Conservation (phyloP, 75 land plant genomes). For the Pseudotsuga menziesii region DNA sequence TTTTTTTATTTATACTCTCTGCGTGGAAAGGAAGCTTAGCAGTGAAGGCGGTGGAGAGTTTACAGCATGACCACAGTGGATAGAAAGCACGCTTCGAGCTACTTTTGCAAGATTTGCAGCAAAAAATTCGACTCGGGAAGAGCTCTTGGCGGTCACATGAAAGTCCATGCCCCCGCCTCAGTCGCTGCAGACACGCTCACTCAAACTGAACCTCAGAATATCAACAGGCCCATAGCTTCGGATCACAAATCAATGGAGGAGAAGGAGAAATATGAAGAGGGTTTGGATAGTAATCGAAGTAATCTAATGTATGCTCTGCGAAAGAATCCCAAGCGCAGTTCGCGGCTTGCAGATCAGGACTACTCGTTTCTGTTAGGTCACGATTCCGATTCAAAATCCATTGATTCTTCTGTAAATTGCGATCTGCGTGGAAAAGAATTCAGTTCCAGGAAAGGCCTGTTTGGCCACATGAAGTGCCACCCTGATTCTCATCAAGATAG, state of each 20-base stretch:
- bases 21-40: neutral
- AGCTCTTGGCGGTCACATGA: constrained; percentile 29
- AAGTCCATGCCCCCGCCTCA: constrained; percentile 15
- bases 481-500: constrained; percentile 9
- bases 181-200: neutral
- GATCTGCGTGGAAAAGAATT: constrained; percentile 17
- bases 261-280: too few species aligned
- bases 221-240: constrained; percentile 3
- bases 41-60: neutral
- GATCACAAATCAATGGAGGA: neutral
- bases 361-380: constrained; percentile 16
- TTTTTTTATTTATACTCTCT: neutral
- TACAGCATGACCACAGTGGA: neutral
- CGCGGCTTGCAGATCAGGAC: neutral
- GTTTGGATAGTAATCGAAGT: too few species aligned
- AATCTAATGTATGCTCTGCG: too few species aligned
- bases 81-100: neutral
- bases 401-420: neutral
- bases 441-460: constrained; percentile 36
- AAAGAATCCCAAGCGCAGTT: too few species aligned
- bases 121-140: constrained; percentile 17
- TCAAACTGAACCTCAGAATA: neutral
- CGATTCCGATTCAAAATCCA: neutral
- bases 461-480: constrained; percentile 10
- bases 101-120: constrained; percentile 25